phyloP scores from a whole-genome alignment of 139 green algal species.

The Picochlorum sp. region DNA sequence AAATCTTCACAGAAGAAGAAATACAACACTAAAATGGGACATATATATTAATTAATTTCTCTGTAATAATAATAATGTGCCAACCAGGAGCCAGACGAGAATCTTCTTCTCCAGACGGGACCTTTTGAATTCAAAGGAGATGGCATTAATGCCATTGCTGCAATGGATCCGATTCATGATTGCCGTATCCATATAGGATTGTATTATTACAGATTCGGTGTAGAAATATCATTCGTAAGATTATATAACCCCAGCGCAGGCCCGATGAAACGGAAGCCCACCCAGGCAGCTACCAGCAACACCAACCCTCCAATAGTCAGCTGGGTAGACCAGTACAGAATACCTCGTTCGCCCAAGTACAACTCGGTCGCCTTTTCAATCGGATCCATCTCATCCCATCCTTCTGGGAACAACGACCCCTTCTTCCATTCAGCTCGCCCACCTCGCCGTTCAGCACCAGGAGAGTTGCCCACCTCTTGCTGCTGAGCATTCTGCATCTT shows the following conservation, averaged over 20 bases:
- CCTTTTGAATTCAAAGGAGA: no score
- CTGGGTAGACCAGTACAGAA: slow-evolving; percentile 69
- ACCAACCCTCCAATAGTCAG: slow-evolving; percentile 19
- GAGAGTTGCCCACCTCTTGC: neutral
- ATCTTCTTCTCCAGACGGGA: no score
- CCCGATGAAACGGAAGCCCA: slow-evolving; percentile 69
- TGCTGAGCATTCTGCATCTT: slow-evolving; percentile 1
- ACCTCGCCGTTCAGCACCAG: neutral
- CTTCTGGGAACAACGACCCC: slow-evolving; percentile 64
- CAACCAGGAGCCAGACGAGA: no score
- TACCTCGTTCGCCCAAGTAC: slow-evolving; percentile 60
- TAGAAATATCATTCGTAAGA: slow-evolving; percentile 46
- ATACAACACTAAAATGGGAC: no score
- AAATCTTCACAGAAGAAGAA: no score
- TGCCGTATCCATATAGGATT: no score
- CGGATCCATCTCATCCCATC: slow-evolving; percentile 61
- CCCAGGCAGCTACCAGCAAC: slow-evolving; percentile 49
- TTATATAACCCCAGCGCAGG: slow-evolving; percentile 68
- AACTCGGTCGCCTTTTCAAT: slow-evolving; percentile 49
- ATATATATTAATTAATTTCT: no score
- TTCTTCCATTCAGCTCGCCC: slow-evolving; percentile 49
- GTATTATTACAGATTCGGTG: slow-evolving; percentile 15
- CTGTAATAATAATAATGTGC: no score
- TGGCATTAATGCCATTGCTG: no score
- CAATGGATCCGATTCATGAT: no score